Base-by-base conservation (phyloP, 106 monocot genomes). In the Allium fistulosum region DNA sequence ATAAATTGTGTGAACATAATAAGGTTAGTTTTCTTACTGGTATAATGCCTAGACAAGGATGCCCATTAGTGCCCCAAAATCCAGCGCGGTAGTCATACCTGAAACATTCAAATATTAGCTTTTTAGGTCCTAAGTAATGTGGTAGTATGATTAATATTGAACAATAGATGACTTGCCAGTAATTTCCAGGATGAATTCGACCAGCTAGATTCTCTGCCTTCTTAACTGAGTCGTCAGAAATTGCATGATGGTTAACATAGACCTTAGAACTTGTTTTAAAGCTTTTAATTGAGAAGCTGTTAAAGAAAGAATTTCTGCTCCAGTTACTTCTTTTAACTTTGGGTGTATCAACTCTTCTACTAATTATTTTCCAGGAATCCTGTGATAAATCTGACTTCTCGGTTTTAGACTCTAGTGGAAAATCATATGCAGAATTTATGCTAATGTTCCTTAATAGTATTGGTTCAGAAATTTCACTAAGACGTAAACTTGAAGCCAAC, bases 61-160 rank as follows among this genome's bases (percentile, higher is more conserved):
- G 81, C 7, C 99, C 92, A 58, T 85, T 87, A 15, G 87, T 83
- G 14, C 99, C 99, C 99, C 99, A 99, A 61, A 99, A 99, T 68
- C 99, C 99, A 76, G 90, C 92, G 76, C 80, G 84, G 52, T 90
- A 90, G 69, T 99, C 99, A 80, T 99, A 99, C 99, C 99, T 99
- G 73, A 55, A 61, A 37, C 37, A 37, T 37, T 37, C 37, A 37
- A 37, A 37, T 5, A 0, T 37, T 4, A 37, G 5, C 5, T 37
- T 37, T 37, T 37, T 37, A 37, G 37, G 2, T 37, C 37, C 1
- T 37, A 37, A 37, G 37, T 37, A 37, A 37, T 37, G 37, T 0
- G 2, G 37, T 37, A 37, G 5, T 2, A 37, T 37, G 37, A 37
- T 37, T 37, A 37, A 37, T 37, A 37, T 37, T 37, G 37, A 37